Evolutionary conservation across 805 yeast genomes (phyloP).

Genomic region (Saturnispora serradocipensis): DNA sequence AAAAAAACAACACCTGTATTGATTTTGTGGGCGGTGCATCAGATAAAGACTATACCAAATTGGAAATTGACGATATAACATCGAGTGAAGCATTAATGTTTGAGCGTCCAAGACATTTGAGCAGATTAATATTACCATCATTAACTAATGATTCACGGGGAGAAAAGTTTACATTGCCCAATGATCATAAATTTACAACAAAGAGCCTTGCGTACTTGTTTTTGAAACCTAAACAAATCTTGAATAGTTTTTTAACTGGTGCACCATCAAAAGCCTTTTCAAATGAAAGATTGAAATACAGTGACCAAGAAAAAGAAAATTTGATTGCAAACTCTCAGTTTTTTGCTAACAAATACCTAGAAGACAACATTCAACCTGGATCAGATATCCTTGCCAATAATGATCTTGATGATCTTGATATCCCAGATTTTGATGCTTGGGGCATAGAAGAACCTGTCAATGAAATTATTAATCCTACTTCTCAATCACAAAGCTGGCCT

Average conservation of each 20-base stretch:
- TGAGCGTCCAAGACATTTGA: conserved; percentile 15
- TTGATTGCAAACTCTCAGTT: conserved; percentile 41
- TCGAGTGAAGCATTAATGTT: conserved; percentile 21
- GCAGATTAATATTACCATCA: conserved; percentile 18
- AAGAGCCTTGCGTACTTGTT: conserved; percentile 37
- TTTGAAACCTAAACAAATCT: conserved; percentile 33
- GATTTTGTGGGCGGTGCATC: conserved; percentile 20
- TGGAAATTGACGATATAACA: conserved; percentile 2
- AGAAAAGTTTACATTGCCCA: conserved; percentile 32
- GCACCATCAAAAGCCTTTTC: conserved; percentile 8
- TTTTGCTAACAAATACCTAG: conserved; percentile 40
- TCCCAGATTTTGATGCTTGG: conserved; percentile 8
- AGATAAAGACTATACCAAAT: conserved; percentile 16
- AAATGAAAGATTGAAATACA: background rate
- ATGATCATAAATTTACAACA: conserved; percentile 42
- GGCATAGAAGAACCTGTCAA: conserved; percentile 2
- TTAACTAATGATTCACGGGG: conserved; percentile 17
- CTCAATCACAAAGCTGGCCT: background rate
- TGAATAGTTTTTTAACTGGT: conserved; percentile 21
- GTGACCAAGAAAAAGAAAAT: conserved; percentile 18
- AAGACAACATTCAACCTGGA: conserved; percentile 14
- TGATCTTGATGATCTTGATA: conserved; percentile 21
- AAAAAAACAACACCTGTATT: conserved; percentile 14
- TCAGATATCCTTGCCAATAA: conserved; percentile 29
- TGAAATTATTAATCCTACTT: background rate